Base-by-base conservation (phyloP, 2,329 filamentous ascomycete species). In the Dactylonectria estremocensis region DNA sequence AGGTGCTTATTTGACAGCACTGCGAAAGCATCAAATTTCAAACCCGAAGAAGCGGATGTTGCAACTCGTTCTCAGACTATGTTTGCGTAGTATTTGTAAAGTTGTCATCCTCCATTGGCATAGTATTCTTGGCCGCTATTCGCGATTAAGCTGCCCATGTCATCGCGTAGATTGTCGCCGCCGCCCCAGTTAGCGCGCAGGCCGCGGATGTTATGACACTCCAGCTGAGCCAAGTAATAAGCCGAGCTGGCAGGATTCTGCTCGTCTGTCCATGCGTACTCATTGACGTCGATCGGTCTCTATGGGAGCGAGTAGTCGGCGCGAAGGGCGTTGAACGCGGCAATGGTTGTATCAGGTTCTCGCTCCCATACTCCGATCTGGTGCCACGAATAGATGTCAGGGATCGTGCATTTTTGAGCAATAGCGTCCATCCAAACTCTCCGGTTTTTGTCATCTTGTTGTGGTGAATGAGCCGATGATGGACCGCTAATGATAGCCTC, bases 331-430 rank as follows among this genome's bases (percentile, higher is more conserved):
- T 58, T 37, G 9, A 58, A 43, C 2, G 18, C 55, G 4, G 55
- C 43, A 8, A 58, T 58, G 0, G 55, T 58, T n/a, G 18, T 22
- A n/a, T 58, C 55, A 14, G 55, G 55, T 16, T 58, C 28, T 5
- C 55, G 55, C 10, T 58, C 55, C 55, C 55, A 58, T 8, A 43
- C 33, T 11, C 55, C 55, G 35, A 58, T 58, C 43, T 58, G 55
- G n/a, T 58, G 55, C 55, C 55, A 58, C 9, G 55, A 58, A 22
- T 58, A 58, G 10, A 48, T 20, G 11, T 49, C 55, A 13, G 43
- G 55, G 3, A 48, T 18, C 1, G 43, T 3, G 18, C 49, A 16
- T 11, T 33, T 43, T 5, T 14, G 1, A 11, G 28, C 9, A 24
- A 58, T 2, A n/a, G 11, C 8, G 43, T 33, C 16, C n/a, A 8